Percentiles rank a stretch among this genome's conserved stretches.
These are phyloP conservation scores for Aspergillus haitiensis DNA, from an alignment of 495 filamentous ascomycete species.

Conservation along the genomic window DNA sequence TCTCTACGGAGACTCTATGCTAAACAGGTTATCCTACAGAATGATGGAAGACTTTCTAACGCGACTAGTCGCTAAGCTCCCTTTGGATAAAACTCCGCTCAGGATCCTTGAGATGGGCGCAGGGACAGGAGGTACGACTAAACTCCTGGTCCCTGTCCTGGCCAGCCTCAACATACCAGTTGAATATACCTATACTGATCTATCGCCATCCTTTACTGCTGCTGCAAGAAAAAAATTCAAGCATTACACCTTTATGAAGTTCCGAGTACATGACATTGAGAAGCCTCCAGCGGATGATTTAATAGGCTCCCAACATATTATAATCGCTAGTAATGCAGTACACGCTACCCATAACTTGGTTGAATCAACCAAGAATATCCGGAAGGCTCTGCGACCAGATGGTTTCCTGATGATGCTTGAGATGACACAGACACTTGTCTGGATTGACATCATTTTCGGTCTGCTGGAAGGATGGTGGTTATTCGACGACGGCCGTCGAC, in stretches of 20 bases:
- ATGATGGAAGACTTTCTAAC: constrained; percentile 43
- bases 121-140: too few relatives aligned
- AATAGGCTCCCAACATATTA: constrained; percentile 36
- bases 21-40: constrained; percentile 37
- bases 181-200: constrained; percentile 49
- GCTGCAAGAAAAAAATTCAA: constrained; percentile 34
- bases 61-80: constrained; percentile 26
- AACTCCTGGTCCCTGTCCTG: constrained; percentile 36
- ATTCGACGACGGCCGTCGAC: constrained; percentile 46
- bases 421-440: constrained; percentile 35
- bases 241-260: constrained; percentile 44
- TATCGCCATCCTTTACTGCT: constrained; percentile 42
- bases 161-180: constrained; percentile 35
- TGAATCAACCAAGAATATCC: constrained; percentile 27
- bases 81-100: constrained; percentile 21
- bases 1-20: constrained; percentile 40
- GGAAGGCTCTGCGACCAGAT: constrained; percentile 31
- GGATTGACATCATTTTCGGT: constrained; percentile 49
- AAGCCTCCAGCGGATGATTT: constrained; percentile 32
- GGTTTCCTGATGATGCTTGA: constrained; percentile 42
- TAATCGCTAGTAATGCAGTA: constrained; percentile 46
- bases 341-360: constrained; percentile 46
- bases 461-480: constrained; percentile 56
- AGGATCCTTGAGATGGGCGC: too few relatives aligned
- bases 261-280: constrained; percentile 43